Conservation (phyloP, 129 eudicot species). For the Escallonia herrerae region DNA sequence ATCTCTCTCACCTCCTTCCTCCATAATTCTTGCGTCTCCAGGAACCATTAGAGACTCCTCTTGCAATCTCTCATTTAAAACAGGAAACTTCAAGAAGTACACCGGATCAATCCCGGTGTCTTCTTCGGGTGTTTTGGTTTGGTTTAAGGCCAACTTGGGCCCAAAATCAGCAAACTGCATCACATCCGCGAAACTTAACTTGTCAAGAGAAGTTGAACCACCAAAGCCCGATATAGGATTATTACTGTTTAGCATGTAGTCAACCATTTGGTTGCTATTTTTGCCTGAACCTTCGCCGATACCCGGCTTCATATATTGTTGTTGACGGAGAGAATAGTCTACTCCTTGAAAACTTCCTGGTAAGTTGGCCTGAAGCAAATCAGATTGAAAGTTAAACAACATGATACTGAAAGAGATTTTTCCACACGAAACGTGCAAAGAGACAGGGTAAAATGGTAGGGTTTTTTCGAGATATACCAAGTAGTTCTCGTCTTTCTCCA, state of each 20-base stretch:
- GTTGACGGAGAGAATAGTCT: conserved; percentile 42
- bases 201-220: conserved; percentile 44
- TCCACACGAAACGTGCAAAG: background rate
- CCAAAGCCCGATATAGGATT: conserved; percentile 19
- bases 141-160: conserved; percentile 61
- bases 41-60: conserved; percentile 46
- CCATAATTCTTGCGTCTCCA: conserved; percentile 11
- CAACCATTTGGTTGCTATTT: conserved; percentile 46
- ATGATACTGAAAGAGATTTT: conserved; percentile 14
- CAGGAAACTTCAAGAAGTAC: conserved; percentile 79
- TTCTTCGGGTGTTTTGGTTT: conserved; percentile 39
- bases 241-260: conserved; percentile 48
- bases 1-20: conserved; percentile 25
- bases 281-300: conserved; percentile 28
- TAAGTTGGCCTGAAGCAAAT: conserved; percentile 34
- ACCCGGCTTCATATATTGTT: conserved; percentile 22
- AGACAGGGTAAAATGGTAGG: background rate
- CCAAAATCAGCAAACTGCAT: conserved; percentile 96
- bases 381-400: conserved; percentile 30
- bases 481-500: conserved; percentile 78
- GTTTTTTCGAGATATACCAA: conserved; percentile 32
- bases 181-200: conserved; percentile 90
- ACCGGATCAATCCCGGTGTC: conserved; percentile 56
- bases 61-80: conserved; percentile 47
- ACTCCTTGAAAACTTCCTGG: conserved; percentile 34